A percentile compares a stretch with the other conserved stretches of the same genome.
These are phyloP conservation scores for Rhodotorula kratochvilovae DNA, from an alignment of 768 basidiomycete species.

Conservation along the genomic window DNA sequence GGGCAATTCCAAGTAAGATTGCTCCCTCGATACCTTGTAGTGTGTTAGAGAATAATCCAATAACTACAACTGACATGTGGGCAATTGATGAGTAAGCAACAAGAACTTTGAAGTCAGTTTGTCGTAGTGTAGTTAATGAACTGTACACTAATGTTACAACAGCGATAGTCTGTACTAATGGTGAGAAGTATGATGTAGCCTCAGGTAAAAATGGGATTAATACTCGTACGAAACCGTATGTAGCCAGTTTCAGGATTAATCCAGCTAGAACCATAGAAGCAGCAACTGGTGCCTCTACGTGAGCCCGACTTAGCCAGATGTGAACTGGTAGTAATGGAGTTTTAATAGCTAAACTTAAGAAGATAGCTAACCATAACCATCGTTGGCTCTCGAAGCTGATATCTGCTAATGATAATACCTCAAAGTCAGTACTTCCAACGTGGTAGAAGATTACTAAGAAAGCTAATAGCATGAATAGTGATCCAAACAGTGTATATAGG, in stretches of 20 bases:
- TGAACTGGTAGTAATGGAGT: conserved; percentile 41
- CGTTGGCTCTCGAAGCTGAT: conserved; percentile 41
- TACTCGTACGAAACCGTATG: conserved; percentile 42
- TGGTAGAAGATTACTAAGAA: conserved; percentile 41
- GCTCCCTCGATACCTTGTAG: conserved; percentile 42
- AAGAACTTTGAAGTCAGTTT: conserved; percentile 42
- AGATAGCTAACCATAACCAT: conserved; percentile 43
- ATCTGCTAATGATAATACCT: conserved; percentile 41
- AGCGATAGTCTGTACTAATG: conserved; percentile 41
- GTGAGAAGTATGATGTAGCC: conserved; percentile 42
- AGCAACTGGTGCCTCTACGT: conserved; percentile 42
- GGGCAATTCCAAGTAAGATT: conserved; percentile 38
- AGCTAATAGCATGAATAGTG: conserved; percentile 44
- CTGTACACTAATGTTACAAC: conserved; percentile 41
- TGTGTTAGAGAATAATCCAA: conserved; percentile 40
- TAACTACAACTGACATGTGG: conserved; percentile 41
- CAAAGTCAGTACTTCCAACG: conserved; percentile 43
- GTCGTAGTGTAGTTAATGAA: conserved; percentile 35
- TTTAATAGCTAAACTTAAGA: conserved; percentile 43
- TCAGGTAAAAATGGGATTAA: conserved; percentile 41
- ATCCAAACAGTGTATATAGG: conserved; percentile 42
- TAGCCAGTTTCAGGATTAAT: conserved; percentile 42
- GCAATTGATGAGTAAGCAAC: conserved; percentile 40
- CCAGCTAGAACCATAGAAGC: conserved; percentile 41
- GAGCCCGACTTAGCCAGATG: conserved; percentile 42